Conservation (phyloP, 495 filamentous ascomycete genomes). For the Jackrogersella multiformis region DNA sequence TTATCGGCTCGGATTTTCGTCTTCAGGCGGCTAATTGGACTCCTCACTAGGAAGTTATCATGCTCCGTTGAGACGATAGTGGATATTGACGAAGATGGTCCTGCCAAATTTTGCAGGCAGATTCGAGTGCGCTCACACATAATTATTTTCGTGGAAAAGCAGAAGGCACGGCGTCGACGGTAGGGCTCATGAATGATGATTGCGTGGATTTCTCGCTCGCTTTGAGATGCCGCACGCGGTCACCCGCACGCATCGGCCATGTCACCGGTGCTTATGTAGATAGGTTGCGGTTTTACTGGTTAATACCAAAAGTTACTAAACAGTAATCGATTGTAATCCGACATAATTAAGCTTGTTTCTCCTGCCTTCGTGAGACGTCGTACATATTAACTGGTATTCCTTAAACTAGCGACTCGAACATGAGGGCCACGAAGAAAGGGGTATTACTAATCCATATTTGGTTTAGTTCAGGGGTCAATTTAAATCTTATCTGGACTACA, state of each 20-base stretch:
- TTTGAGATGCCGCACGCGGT: slow-evolving; percentile 25
- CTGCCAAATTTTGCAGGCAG: neutral
- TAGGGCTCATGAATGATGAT: slow-evolving; percentile 1
- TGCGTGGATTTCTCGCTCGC: slow-evolving; percentile 10
- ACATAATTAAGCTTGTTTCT: neutral
- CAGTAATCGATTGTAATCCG: neutral
- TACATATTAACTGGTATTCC: neutral
- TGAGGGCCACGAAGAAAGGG: neutral
- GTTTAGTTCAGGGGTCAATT: too few species aligned
- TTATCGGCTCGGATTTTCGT: neutral
- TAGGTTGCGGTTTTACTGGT: slow-evolving; percentile 3
- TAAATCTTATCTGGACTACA: too few species aligned
- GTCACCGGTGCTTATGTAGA: neutral
- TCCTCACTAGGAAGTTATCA: neutral
- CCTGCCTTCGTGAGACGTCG: neutral
- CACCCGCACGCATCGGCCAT: neutral
- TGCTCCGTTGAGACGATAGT: neutral
- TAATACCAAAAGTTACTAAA: slow-evolving; percentile 15
- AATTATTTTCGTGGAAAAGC: neutral
- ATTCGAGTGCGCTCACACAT: neutral
- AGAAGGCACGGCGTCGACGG: slow-evolving; percentile 12
- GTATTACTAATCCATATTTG: neutral
- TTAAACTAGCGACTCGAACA: neutral
- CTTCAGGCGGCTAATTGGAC: neutral
- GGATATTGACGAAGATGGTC: neutral